Conservation (phyloP, 2,329 filamentous ascomycete species). For the Polychaeton citri region DNA sequence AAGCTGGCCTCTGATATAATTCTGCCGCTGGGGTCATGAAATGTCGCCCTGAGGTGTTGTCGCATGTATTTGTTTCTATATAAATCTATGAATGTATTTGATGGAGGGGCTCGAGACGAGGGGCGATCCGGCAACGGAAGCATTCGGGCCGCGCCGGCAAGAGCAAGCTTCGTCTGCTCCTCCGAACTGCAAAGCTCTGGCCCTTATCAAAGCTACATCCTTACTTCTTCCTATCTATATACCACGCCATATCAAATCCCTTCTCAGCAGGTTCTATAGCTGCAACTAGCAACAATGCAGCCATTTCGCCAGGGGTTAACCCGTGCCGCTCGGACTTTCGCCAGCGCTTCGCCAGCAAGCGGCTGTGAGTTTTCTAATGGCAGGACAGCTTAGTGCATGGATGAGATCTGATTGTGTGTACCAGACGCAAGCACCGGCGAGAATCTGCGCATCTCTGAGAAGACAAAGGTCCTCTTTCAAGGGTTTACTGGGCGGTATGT, state of each 20-base stretch:
- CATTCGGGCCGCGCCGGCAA: neutral
- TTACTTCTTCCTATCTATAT: neutral
- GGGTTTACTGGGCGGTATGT: constrained; percentile 93
- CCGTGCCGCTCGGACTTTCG: neutral
- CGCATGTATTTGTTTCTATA: no score
- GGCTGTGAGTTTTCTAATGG: neutral
- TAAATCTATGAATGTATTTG: neutral
- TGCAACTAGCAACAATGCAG: neutral
- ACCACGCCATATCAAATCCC: no score
- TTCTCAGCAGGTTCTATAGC: neutral
- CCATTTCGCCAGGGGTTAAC: neutral
- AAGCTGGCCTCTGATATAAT: no score
- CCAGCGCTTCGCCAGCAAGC: neutral
- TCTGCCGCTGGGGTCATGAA: no score
- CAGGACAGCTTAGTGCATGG: no score
- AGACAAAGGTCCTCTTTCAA: constrained; percentile 94
- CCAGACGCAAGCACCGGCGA: constrained; percentile 20
- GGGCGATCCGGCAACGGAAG: no score
- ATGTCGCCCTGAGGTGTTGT: no score
- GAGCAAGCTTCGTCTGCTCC: neutral
- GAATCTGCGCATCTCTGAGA: constrained; percentile 83
- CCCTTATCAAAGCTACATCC: neutral
- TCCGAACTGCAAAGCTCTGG: neutral
- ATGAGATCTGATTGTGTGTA: no score
- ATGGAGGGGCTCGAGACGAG: neutral